Conservation (phyloP, 805 yeast genomes). For the Candida tallmaniae region DNA sequence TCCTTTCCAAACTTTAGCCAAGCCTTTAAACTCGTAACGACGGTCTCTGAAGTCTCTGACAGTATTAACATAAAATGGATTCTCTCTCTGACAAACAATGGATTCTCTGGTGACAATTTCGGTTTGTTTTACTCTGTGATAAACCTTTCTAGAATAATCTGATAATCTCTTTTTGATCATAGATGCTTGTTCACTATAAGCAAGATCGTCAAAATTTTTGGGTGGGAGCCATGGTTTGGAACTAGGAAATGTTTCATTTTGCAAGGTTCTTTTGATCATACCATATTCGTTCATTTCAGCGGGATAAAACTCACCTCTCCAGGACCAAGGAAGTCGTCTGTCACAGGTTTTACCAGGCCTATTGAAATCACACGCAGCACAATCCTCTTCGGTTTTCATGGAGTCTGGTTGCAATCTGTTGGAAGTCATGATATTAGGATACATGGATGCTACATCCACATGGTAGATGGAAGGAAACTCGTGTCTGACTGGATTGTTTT, state of each 20-base stretch:
- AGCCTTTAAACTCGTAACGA: conserved; percentile 90
- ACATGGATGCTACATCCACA: conserved; percentile 99
- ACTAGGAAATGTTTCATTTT: conserved; percentile 72
- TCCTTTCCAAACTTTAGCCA: conserved; percentile 92
- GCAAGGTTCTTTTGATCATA: conserved; percentile 81
- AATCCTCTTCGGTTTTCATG: conserved; percentile 89
- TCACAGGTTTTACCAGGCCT: conserved; percentile 94
- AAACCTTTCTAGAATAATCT: conserved; percentile 82
- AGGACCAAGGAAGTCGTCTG: conserved; percentile 87
- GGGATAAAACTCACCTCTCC: conserved; percentile 97
- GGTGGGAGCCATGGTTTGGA: conserved; percentile 51
- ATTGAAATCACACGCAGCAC: conserved; percentile 97
- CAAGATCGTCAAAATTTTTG: conserved; percentile 69
- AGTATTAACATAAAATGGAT: conserved; percentile 93
- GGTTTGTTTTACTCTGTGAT: conserved; percentile 74
- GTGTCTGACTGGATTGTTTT: conserved; percentile 54
- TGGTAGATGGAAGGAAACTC: conserved; percentile 91
- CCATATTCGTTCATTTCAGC: conserved; percentile 87
- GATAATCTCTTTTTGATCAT: conserved; percentile 71
- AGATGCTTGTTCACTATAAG: conserved; percentile 71
- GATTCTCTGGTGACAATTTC: conserved; percentile 88
- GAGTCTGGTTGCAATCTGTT: conserved; percentile 97
- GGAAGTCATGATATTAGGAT: conserved; percentile 97
- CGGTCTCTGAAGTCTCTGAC: conserved; percentile 94
- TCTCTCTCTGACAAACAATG: conserved; percentile 94